phyloP scores from a whole-genome alignment of 805 yeast genomes.

The Wickerhamiella dianesei region DNA sequence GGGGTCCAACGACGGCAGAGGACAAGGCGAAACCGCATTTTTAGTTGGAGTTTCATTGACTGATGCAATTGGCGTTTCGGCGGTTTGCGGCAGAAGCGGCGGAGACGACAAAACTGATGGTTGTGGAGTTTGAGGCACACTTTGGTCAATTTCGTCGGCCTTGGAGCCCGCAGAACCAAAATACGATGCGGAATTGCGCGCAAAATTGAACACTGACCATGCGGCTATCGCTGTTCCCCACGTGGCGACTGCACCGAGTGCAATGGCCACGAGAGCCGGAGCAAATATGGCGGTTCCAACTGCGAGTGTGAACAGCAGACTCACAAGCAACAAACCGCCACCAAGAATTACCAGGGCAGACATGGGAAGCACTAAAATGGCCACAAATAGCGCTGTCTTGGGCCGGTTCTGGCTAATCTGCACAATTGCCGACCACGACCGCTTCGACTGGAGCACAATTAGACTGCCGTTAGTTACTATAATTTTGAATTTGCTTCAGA shows the following conservation, averaged over 20 bases:
- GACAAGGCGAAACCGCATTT: neutral
- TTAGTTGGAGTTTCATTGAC: no score
- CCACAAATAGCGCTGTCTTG: slow-evolving; percentile 7
- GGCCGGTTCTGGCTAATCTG: slow-evolving; percentile 1
- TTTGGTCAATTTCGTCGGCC: no score
- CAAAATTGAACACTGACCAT: no score
- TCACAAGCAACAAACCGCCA: slow-evolving; percentile 2
- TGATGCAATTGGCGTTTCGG: no score
- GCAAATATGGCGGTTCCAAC: slow-evolving; percentile 8
- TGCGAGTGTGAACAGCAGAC: slow-evolving; percentile 4
- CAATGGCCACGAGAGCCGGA: slow-evolving; percentile 9
- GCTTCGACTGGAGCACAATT: no score
- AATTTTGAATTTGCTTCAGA: no score
- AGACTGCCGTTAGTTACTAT: no score
- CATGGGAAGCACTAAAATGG: slow-evolving; percentile 7
- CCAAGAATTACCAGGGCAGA: slow-evolving; percentile 7
- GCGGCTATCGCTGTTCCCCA: slow-evolving; percentile 7
- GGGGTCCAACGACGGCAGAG: neutral
- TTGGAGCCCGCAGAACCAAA: no score
- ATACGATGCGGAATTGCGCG: no score
- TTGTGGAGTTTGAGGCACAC: no score
- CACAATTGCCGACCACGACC: neutral
- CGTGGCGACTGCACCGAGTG: slow-evolving; percentile 3
- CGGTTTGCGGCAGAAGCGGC: no score
- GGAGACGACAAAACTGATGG: no score